Base-by-base conservation (phyloP, 202 grass and related monocot species). In the Elaeis oleifera region DNA sequence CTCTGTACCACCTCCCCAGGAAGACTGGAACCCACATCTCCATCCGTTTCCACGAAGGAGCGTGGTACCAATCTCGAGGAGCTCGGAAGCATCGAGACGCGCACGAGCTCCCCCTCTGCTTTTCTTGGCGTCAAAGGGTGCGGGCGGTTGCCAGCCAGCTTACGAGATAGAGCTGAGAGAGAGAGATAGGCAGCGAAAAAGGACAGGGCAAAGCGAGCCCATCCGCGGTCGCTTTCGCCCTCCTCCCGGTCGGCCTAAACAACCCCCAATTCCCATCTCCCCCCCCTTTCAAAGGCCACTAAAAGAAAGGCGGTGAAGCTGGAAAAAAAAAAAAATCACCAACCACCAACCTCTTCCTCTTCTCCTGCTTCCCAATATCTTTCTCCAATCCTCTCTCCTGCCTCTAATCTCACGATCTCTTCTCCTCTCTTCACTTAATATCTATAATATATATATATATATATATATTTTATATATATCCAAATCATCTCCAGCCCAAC, bases 171-270 rank as follows among this genome's bases (percentile, higher is more conserved):
- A 31, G 14, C 16, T 13, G 1, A 59, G 23, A 17, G 15, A n/a
- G 57, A 29, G 14, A 59, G 25, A 28, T 4, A 27, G 23, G 17
- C 3, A 31, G 58, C 51, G 39, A 77, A 16, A 64, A 54, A 71
- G 61, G 44, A 75, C 78, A 84, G 61, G 63, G 56, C 17, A 32
- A 58, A 51, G 26, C 67, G 50, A 59, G 72, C 7, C 9, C 36
- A 62, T 50, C 31, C 5, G 66, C 39, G 4, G 66, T 23, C 63
- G 39, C 69, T 53, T 67, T 74, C 72, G 74, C 54, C 31, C 58
- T 73, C 52, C 71, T 65, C 71, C 81, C 74, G 56, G 50, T 69
- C 62, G 65, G 74, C 54, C 81, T 60, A 57, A 71, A 63, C 29
- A 16, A 63, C 15, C 51, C 61, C 25, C 22, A 26, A 26, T 24